Conservation (phyloP, 2,329 filamentous ascomycete genomes). For the Juglanconis sp. region DNA sequence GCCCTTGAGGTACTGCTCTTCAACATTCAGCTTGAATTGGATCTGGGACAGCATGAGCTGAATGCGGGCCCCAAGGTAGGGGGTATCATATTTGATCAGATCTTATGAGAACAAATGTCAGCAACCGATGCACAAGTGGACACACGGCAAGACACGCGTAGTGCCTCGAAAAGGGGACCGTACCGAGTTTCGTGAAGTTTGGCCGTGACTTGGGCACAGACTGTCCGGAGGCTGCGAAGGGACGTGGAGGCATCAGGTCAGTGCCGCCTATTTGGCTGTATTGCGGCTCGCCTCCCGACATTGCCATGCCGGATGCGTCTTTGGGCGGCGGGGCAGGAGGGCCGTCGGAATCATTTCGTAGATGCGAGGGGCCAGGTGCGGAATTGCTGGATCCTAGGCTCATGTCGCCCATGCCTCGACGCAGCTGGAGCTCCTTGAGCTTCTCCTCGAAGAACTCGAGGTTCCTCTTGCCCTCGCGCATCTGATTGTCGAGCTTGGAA, state of each 20-base stretch:
- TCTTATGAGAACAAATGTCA: conserved; percentile 51
- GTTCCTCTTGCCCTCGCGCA: conserved; percentile 88
- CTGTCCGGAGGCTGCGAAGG: conserved; percentile 72
- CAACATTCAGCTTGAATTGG: conserved; percentile 97
- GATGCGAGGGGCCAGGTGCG: conserved; percentile 39
- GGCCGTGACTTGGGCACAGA: conserved; percentile 71
- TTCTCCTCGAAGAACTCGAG: conserved; percentile 95
- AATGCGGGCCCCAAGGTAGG: conserved; percentile 91
- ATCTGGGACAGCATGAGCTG: conserved; percentile 98
- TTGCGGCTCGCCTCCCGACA: conserved; percentile 26
- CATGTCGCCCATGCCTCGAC: conserved; percentile 68
- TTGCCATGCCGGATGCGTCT: conserved; percentile 44
- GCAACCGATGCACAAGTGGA: not conserved
- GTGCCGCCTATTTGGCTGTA: conserved; percentile 60
- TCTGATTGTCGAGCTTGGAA: conserved; percentile 86
- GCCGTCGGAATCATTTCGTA: conserved; percentile 40
- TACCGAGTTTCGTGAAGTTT: conserved; percentile 96
- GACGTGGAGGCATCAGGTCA: conserved; percentile 76
- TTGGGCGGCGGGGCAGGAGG: conserved; percentile 71
- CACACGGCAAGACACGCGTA: conserved; percentile 13
- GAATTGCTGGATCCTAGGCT: conserved; percentile 51
- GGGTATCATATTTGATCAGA: conserved; percentile 97
- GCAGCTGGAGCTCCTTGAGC: conserved; percentile 82
- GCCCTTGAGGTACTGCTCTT: conserved; percentile 97
- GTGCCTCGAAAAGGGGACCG: conserved; percentile 26